phyloP scores from a whole-genome alignment of 805 yeast genomes.

The Starmerella ratchasimensis region DNA sequence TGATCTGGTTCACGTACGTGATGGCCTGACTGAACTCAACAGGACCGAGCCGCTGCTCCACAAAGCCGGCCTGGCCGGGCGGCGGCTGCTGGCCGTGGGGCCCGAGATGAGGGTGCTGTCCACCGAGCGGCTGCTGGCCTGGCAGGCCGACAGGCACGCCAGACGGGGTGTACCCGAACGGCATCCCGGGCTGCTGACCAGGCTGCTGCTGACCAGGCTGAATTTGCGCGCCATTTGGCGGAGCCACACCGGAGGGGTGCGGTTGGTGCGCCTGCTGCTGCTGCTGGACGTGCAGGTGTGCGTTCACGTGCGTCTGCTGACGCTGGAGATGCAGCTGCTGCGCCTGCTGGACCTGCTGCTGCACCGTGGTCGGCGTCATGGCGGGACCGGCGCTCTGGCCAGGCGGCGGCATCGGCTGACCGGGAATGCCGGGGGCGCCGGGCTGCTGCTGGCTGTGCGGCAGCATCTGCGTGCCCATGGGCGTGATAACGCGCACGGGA shows the following conservation, averaged over 20 bases:
- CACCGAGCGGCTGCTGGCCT: slow-evolving; percentile 26
- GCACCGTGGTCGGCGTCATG: slow-evolving; percentile 1
- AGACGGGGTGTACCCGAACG: slow-evolving; percentile 1
- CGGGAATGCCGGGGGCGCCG: slow-evolving; percentile 8
- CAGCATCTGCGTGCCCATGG: slow-evolving; percentile 52
- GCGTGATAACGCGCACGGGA: slow-evolving; percentile 89
- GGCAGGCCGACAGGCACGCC: slow-evolving; percentile 29
- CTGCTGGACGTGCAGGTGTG: slow-evolving; percentile 17
- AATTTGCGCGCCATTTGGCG: too few relatives aligned
- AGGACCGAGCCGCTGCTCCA: slow-evolving; percentile 36
- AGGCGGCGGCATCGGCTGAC: slow-evolving; percentile 10
- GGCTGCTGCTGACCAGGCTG: too few relatives aligned
- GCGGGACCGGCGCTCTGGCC: slow-evolving; percentile 12
- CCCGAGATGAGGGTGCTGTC: slow-evolving; percentile 13
- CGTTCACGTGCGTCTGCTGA: slow-evolving; percentile 19
- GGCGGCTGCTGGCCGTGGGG: slow-evolving; percentile 1
- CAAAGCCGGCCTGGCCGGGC: neutral
- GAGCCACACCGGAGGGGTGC: slow-evolving; percentile 2
- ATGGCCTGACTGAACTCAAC: slow-evolving; percentile 97
- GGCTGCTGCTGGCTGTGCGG: slow-evolving; percentile 11
- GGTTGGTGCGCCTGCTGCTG: slow-evolving; percentile 17
- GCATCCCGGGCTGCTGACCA: neutral
- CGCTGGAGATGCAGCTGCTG: slow-evolving; percentile 16
- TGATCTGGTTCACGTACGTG: slow-evolving; percentile 88
- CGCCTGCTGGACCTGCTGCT: slow-evolving; percentile 15